Base-by-base conservation (phyloP, 2,329 filamentous ascomycete genomes). In the Ceratocystis albifundus region DNA sequence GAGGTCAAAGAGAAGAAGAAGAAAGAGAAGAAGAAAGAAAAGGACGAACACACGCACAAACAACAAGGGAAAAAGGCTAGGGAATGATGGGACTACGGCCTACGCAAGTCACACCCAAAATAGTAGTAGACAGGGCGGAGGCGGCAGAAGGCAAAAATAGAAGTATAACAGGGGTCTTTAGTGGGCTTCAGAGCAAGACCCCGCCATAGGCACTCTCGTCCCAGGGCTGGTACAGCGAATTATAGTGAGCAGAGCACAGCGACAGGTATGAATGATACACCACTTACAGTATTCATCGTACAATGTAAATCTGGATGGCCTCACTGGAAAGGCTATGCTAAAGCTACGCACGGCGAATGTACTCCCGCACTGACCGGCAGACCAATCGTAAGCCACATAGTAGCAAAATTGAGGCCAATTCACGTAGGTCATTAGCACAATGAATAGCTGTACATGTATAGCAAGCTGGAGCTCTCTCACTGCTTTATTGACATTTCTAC, bases 61-160 rank as follows among this genome's bases (percentile, higher is more conserved):
- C 32, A 36, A 67, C 64, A 65, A 41, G 22, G 30, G 65, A 67
- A 67, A 61, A 63, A 55, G 20, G 53, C 66, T 62, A 62, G 57
- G 57, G 55, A 65, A 68, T 30, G 28, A 30, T 65, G 36, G 36
- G 4, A 12, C 36, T 15, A 41, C 48, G 59, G 53, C 59, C 53
- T 57, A 30, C 45, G 61, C 61, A 46, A 66, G 45, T 32, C 46
- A 65, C 15, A 2, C 45, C 46, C 32, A 66, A 62, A 62, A 66
- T 63, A 57, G 59, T 63, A 57, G 59, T 20, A 45, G 59, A 61
- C 46, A 25, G 20, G 48, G 8, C 8, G 57, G 65, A 59, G 59
- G 45, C 30, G 30, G 30, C 30, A 61, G 57, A 25, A 17, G 25
- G 30, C 46, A 61, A 66, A 36, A 59, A 59, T 59, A 59, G 53